Percentiles rank a stretch among this genome's conserved stretches.
These are phyloP conservation scores for Oryza officinalis DNA, from an alignment of 176 grass and related monocot genomes.

Conservation along the genomic window DNA sequence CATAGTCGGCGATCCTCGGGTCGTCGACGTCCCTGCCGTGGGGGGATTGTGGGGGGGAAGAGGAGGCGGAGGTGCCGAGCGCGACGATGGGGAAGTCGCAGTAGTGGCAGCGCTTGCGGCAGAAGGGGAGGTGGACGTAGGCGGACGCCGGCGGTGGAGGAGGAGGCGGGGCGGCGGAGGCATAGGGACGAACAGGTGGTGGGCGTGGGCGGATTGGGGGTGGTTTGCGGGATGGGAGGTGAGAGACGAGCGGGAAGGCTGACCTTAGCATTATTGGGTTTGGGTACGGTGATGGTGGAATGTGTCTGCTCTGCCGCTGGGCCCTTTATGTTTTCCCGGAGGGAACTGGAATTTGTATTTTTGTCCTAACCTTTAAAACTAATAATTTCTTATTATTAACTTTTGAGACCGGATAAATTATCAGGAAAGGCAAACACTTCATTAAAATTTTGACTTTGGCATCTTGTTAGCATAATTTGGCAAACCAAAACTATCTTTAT, in stretches of 20 bases:
- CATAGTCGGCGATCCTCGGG: slow-evolving; percentile 75
- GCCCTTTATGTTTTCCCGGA: too few relatives aligned
- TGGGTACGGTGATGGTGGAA: background rate
- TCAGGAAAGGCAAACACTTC: too few relatives aligned
- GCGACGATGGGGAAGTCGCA: slow-evolving; percentile 90
- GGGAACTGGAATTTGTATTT: too few relatives aligned
- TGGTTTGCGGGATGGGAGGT: slow-evolving; percentile 10
- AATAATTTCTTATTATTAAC: too few relatives aligned
- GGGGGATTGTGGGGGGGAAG: background rate
- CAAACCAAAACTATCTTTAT: too few relatives aligned
- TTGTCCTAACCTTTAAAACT: too few relatives aligned
- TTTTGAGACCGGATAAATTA: too few relatives aligned
- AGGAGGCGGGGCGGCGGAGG: slow-evolving; percentile 8
- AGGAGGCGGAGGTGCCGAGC: slow-evolving; percentile 52
- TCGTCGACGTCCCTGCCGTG: slow-evolving; percentile 37
- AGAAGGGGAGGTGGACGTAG: slow-evolving; percentile 87
- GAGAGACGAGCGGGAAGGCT: slow-evolving; percentile 48
- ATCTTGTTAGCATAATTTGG: too few relatives aligned
- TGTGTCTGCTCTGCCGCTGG: too few relatives aligned
- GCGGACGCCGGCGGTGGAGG: slow-evolving; percentile 51
- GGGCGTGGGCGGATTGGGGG: slow-evolving; percentile 9
- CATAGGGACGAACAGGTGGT: slow-evolving; percentile 67
- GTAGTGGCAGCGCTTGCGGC: slow-evolving; percentile 89
- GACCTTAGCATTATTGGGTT: slow-evolving; percentile 50
- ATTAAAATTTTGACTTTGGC: too few relatives aligned